These are phyloP conservation scores for Cryptococcus sp. DNA, from an alignment of 1,284 basidiomycete genomes.

Conservation along the genomic window DNA sequence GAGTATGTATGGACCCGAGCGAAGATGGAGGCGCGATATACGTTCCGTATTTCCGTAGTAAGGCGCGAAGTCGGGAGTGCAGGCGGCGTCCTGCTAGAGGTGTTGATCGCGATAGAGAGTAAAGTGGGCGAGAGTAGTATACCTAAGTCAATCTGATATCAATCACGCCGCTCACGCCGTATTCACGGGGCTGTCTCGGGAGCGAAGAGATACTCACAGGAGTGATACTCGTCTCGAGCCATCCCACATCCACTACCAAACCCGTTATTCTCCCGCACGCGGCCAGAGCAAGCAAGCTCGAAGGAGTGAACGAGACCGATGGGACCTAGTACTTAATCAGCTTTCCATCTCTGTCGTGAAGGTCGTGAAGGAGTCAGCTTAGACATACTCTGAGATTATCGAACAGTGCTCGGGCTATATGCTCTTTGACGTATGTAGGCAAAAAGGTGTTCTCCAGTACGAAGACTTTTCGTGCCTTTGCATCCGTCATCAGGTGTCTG, in stretches of 20 bases:
- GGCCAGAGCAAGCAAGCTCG: slow-evolving; percentile 79
- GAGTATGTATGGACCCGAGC: slow-evolving; percentile 54
- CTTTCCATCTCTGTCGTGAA: neutral
- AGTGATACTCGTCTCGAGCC: slow-evolving; percentile 82
- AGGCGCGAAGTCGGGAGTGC: slow-evolving; percentile 70
- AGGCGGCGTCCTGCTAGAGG: slow-evolving; percentile 76
- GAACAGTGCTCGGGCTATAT: slow-evolving; percentile 82
- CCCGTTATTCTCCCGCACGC: slow-evolving; percentile 87
- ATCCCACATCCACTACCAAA: slow-evolving; percentile 87
- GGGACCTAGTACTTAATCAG: slow-evolving; percentile 65
- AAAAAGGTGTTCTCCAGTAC: slow-evolving; percentile 86
- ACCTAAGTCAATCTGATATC: slow-evolving; percentile 60
- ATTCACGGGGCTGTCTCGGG: no score
- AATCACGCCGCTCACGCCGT: no score
- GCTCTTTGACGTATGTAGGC: slow-evolving; percentile 82
- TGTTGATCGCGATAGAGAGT: slow-evolving; percentile 74
- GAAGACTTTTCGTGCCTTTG: slow-evolving; percentile 90
- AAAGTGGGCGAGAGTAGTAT: slow-evolving; percentile 81
- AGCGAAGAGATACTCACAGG: slow-evolving; percentile 64
- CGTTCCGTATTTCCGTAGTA: slow-evolving; percentile 75
- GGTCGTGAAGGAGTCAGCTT: no score
- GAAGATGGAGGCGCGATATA: slow-evolving; percentile 76
- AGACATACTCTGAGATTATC: slow-evolving; percentile 77
- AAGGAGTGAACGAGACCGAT: slow-evolving; percentile 86
- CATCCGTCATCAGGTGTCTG: slow-evolving; percentile 87